Base-by-base conservation (phyloP, 495 filamentous ascomycete genomes). In the Aspergillus campestris region DNA sequence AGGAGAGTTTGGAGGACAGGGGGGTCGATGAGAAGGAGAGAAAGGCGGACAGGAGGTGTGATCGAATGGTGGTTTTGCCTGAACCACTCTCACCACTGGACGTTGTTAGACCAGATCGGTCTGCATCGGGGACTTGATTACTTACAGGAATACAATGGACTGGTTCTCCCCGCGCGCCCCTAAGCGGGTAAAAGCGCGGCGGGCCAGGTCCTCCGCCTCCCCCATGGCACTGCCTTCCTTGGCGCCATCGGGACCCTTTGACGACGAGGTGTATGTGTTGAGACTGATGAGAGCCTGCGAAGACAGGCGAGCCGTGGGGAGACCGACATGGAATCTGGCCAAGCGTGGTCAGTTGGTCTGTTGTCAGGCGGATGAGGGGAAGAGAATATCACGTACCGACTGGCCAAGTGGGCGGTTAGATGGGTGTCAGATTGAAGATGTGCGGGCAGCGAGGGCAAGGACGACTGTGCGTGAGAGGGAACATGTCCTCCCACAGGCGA, bases 361-460 rank as follows among this genome's bases (percentile, higher is more conserved):
- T 27, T 28, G 30, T 36, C 31, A 15, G 44, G 32, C 32, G 12
- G 12, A 14, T 27, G 12, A 40, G 37, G 7, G 6, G 1, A 1
- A 5, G 10, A 14, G 32, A 11, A 24, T 8, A 44, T 10, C 34
- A 3, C 49, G 38, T 68, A 77, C 73, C 92, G 86, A 65, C 89
- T 95, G 42, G 92, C 92, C 24, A 98, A 77, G 66, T 98, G 92
- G 29, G 90, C 87, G 3, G 92, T 98, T 51, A 97, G 70, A 61
- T 95, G 87, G 34, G 91, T 96, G 66, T 97, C 92, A 44, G 90
- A 95, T 69, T 97, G 92, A 29, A 90, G 75, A 74, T 98, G 92
- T 31, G 83, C 74, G 30, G 92, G 92, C 43, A 98, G 70, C 27
- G 88, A 81, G 29, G 89, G 87, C 34, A 98, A 73, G 30, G 91